Percentiles rank a stretch among this genome's conserved stretches.
Evolutionary conservation across 495 filamentous ascomycete genomes (phyloP).

Genomic region (Hypoxylon crocopeplum): DNA sequence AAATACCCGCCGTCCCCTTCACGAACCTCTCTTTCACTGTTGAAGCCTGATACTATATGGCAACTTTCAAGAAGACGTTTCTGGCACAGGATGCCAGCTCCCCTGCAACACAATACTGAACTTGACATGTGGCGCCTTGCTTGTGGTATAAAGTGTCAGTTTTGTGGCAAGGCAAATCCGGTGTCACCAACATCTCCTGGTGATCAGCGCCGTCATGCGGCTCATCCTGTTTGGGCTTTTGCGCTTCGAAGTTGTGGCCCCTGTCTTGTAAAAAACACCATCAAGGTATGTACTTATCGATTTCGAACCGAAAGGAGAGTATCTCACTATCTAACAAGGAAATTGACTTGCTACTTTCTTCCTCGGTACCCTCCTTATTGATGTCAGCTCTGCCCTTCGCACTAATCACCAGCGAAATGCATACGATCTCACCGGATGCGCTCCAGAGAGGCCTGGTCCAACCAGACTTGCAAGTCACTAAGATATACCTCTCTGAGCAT

Average conservation of each 20-base stretch:
- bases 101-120: constrained; percentile 61
- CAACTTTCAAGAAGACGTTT: constrained; percentile 61
- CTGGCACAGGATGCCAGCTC: constrained; percentile 62
- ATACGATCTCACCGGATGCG: constrained; percentile 60
- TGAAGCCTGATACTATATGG: constrained; percentile 65
- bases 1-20: constrained; percentile 32
- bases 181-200: constrained; percentile 50
- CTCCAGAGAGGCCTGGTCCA: constrained; percentile 56
- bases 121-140: constrained; percentile 69
- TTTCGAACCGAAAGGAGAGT: neutral
- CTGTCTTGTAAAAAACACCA: constrained; percentile 63
- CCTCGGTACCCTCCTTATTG: constrained; percentile 61
- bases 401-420: constrained; percentile 62
- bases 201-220: constrained; percentile 54
- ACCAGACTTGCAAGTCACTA: constrained; percentile 59
- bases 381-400: constrained; percentile 69
- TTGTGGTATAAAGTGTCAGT: constrained; percentile 60
- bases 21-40: constrained; percentile 25
- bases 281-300: constrained; percentile 60
- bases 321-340: constrained; percentile 57
- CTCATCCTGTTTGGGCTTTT: constrained; percentile 70
- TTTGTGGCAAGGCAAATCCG: constrained; percentile 51
- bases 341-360: constrained; percentile 65
- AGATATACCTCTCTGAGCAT: constrained; percentile 66
- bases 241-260: constrained; percentile 64